Evolutionary conservation across 352 stramenopile species (phyloP), one percentile per base, ranked within the genome.

Genomic region (Thalassiosira mediterranea): DNA sequence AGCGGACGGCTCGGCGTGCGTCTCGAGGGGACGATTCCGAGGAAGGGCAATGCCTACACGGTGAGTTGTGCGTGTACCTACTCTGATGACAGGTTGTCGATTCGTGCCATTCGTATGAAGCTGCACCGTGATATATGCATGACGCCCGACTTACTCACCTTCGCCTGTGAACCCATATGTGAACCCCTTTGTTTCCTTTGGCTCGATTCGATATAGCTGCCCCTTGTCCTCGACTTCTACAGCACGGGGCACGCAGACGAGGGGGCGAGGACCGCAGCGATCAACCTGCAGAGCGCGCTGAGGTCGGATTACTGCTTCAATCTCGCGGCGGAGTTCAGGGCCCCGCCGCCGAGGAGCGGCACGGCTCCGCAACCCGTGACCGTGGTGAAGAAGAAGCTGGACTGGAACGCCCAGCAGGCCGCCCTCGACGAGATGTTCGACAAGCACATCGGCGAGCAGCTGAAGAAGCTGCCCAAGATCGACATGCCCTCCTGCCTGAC

Each of bases 401-500:
- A 87, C 59, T 84, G 76, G 76, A 71, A 62, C 32, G 4, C 49
- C 7, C 69, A 75, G 34, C 75, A 92, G 62, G 61, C 77, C 21
- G 79, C 75, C 58, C 65, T 92, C 1, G 84, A 92, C 60, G 71
- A 84, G 47, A 76, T 92, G 62, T 92, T 91, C 80, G 79, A 89
- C 32, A 77, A 88, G 58, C 51, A 88, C 10, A 48, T 70, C 5
- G 21, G 63, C 26, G 47, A 64, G 7, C 64, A 79, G 17, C 76
- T 79, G 38, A 60, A 64, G 19, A 25, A 75, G 54, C 32, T 87
- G 4, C 79, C 79, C 0, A 31, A 75, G 19, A 72, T 81, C 23
- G 7, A 42, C 1, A 76, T 83, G 40, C 31, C 65, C 17, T 37
- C 38, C 7, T 51, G 46, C 52, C 54, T 72, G 19, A 37, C 58